phyloP scores from a whole-genome alignment of 164 flowering plant genomes.

The Warburgia ugandensis region DNA sequence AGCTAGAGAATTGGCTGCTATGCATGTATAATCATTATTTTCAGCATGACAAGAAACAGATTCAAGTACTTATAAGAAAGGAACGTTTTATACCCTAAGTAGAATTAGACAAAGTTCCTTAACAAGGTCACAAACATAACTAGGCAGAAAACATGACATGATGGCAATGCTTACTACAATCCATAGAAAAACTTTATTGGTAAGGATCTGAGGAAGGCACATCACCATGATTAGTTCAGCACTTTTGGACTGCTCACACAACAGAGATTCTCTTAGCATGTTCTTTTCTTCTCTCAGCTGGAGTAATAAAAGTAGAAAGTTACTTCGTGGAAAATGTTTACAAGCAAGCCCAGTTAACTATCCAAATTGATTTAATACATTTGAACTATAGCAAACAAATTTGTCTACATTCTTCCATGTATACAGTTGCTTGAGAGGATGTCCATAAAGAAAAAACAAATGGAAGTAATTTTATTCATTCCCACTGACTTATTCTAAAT shows the following conservation, averaged over 20 bases:
- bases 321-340: neutral
- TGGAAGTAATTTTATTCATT: neutral
- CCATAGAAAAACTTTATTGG: neutral
- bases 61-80: too few species aligned
- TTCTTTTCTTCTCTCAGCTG: slow-evolving; percentile 63
- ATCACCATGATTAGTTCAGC: slow-evolving; percentile 50
- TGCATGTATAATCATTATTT: too few species aligned
- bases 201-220: slow-evolving; percentile 3
- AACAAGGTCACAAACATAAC: too few species aligned
- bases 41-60: too few species aligned
- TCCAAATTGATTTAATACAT: neutral
- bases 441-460: neutral
- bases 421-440: neutral
- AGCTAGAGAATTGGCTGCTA: too few species aligned
- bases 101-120: too few species aligned
- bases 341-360: too few species aligned
- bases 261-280: slow-evolving; percentile 44
- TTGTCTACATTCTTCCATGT: neutral
- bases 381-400: neutral
- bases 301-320: slow-evolving; percentile 9
- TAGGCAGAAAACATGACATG: too few species aligned
- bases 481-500: neutral
- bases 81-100: too few species aligned
- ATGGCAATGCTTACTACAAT: too few species aligned
- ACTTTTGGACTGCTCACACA: slow-evolving; percentile 36